Base-by-base conservation (phyloP, 202 grass and related monocot genomes). In the Eragrostis tef region DNA sequence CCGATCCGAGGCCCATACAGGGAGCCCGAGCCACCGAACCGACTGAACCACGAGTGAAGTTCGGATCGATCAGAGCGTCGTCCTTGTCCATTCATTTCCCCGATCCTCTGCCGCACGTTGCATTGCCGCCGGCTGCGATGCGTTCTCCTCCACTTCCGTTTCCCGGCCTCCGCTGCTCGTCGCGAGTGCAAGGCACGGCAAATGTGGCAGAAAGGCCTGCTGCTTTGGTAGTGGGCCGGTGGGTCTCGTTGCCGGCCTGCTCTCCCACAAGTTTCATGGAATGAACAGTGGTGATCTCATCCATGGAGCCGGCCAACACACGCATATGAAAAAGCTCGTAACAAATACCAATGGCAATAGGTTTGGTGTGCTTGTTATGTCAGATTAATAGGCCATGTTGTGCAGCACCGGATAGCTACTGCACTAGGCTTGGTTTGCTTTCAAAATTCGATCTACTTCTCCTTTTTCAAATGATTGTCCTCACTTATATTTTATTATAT, bases 171-270 rank as follows among this genome's bases (percentile, higher is more conserved):
- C n/a, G n/a, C n/a, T n/a, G n/a, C n/a, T n/a, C n/a, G n/a, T n/a
- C n/a, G n/a, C n/a, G n/a, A n/a, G n/a, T n/a, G n/a, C n/a, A n/a
- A n/a, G n/a, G n/a, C n/a, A n/a, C n/a, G n/a, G n/a, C n/a, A n/a
- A n/a, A n/a, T n/a, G n/a, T n/a, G n/a, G n/a, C n/a, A n/a, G n/a
- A n/a, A n/a, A n/a, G n/a, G n/a, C n/a, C n/a, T n/a, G n/a, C n/a
- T n/a, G n/a, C n/a, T n/a, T n/a, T n/a, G n/a, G n/a, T n/a, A n/a
- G n/a, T n/a, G n/a, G n/a, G n/a, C n/a, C n/a, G 87, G 87, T 86
- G 83, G 83, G 87, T 79, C 83, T 74, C 53, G 2, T 41, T 82
- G 87, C 54, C 73, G 68, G 49, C 84, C 59, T 73, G 21, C 78
- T 73, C 41, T 77, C 83, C 67, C 87, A 74, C 83, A 82, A 58